Percentiles rank a stretch among this genome's conserved stretches.
Conservation (phyloP, 2,329 filamentous ascomycete genomes). For the Colletotrichum plurivorum region DNA sequence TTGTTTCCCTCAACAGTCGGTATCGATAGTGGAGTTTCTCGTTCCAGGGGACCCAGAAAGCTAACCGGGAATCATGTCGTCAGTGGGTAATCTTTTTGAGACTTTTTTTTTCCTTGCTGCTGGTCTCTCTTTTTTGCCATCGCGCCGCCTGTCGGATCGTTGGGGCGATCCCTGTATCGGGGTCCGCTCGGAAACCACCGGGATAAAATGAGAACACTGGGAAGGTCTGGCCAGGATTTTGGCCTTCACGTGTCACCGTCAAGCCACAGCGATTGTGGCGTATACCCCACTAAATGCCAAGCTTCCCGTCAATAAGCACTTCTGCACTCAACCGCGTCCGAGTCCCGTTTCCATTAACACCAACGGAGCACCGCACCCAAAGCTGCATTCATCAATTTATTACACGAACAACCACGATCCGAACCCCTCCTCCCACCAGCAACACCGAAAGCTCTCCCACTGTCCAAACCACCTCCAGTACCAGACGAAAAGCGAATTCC, state of each 20-base stretch:
- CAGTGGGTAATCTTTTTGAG: conserved; percentile 27
- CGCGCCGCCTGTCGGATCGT: conserved; percentile 16
- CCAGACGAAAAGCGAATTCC: too few species aligned
- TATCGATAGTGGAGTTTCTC: conserved; percentile 33
- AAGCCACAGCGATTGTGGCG: conserved; percentile 1
- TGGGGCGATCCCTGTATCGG: conserved; percentile 33
- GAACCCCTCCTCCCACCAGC: too few species aligned
- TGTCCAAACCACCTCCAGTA: not conserved
- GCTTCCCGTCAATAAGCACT: not conserved
- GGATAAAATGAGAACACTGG: not conserved
- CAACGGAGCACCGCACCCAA: not conserved
- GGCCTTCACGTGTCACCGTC: conserved; percentile 10
- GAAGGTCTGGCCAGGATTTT: not conserved
- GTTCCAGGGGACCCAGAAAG: conserved; percentile 25
- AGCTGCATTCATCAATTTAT: too few species aligned
- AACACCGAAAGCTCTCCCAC: too few species aligned
- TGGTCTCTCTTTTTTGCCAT: conserved; percentile 33
- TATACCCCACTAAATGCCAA: too few species aligned
- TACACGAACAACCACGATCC: too few species aligned
- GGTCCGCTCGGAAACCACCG: conserved; percentile 38
- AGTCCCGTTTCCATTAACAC: conserved; percentile 26
- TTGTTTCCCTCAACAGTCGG: conserved; percentile 30
- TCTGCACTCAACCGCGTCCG: conserved; percentile 22
- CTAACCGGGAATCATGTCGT: conserved; percentile 33
- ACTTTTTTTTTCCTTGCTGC: conserved; percentile 31